Evolutionary conservation across 495 filamentous ascomycete species (phyloP).

Genomic region (Massariosphaeria phaeospora): DNA sequence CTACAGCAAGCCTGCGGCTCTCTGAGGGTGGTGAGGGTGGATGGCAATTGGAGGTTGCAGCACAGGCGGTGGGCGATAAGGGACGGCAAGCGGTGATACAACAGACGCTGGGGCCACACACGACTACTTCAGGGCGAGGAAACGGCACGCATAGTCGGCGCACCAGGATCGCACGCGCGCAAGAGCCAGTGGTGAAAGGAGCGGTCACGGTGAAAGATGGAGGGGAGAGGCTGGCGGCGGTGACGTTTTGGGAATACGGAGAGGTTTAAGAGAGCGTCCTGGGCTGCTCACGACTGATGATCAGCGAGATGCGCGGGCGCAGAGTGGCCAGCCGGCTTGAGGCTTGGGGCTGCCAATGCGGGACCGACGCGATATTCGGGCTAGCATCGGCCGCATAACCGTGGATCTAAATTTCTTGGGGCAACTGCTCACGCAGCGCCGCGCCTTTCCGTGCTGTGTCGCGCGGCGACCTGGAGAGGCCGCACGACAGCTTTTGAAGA

Average conservation of each 20-base stretch:
- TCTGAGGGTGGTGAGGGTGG: slow-evolving; percentile 21
- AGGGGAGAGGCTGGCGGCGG: background rate
- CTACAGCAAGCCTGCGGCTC: slow-evolving; percentile 19
- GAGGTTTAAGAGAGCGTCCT: slow-evolving; percentile 10
- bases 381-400: slow-evolving; percentile 25
- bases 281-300: slow-evolving; percentile 10
- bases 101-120: slow-evolving; percentile 23
- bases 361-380: background rate
- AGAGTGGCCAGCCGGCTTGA: background rate
- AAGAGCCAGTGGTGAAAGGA: background rate
- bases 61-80: slow-evolving; percentile 28
- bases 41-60: slow-evolving; percentile 28
- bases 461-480: no score
- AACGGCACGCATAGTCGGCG: slow-evolving; percentile 9
- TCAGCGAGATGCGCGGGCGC: background rate
- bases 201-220: background rate
- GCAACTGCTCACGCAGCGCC: slow-evolving; percentile 15
- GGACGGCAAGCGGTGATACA: slow-evolving; percentile 23
- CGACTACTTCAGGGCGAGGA: slow-evolving; percentile 7
- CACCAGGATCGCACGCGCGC: background rate
- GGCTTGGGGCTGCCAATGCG: background rate
- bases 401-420: slow-evolving; percentile 14
- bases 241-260: slow-evolving; percentile 6
- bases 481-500: no score
- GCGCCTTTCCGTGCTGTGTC: background rate